phyloP scores from a whole-genome alignment of 768 basidiomycete genomes.

The Boletus reticuloceps region DNA sequence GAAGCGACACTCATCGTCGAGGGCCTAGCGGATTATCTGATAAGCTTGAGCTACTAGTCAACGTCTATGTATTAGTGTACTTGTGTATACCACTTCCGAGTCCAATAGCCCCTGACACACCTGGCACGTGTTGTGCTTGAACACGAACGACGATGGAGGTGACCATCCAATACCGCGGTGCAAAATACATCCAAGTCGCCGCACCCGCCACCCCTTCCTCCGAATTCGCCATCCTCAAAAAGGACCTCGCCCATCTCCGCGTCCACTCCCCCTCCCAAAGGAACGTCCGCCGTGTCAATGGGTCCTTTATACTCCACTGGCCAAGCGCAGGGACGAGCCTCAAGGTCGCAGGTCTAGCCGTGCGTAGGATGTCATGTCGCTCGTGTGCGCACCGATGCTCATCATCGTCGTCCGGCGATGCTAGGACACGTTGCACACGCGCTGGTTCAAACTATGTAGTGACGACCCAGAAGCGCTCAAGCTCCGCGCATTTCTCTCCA shows the following conservation, averaged over 20 bases:
- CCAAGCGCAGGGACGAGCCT: constrained; percentile 6
- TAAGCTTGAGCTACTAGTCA: constrained; percentile 50
- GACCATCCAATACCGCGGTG: constrained; percentile 21
- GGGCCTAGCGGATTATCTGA: constrained; percentile 77
- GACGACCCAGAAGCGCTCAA: constrained; percentile 21
- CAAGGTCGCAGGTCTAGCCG: constrained; percentile 1
- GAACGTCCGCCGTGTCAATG: constrained; percentile 21
- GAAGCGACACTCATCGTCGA: constrained; percentile 70
- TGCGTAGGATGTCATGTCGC: constrained; percentile 1
- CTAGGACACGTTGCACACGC: constrained; percentile 22
- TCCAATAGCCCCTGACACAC: no score
- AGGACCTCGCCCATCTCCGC: constrained; percentile 29
- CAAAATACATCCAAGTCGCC: constrained; percentile 14
- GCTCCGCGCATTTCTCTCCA: constrained; percentile 27
- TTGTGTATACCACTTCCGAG: no score
- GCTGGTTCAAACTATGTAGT: constrained; percentile 26
- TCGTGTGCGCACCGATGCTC: background rate
- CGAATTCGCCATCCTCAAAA: constrained; percentile 23
- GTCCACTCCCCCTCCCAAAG: constrained; percentile 28
- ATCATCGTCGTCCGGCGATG: no score
- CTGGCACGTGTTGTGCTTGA: background rate
- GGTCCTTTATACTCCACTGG: constrained; percentile 28
- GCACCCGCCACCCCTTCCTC: constrained; percentile 9
- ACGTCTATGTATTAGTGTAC: background rate
- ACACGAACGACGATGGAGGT: constrained; percentile 18